Percentiles rank a stretch among this genome's conserved stretches.
Evolutionary conservation across 805 yeast species (phyloP).

Genomic region (Sugiyamaella qingdaonensis): DNA sequence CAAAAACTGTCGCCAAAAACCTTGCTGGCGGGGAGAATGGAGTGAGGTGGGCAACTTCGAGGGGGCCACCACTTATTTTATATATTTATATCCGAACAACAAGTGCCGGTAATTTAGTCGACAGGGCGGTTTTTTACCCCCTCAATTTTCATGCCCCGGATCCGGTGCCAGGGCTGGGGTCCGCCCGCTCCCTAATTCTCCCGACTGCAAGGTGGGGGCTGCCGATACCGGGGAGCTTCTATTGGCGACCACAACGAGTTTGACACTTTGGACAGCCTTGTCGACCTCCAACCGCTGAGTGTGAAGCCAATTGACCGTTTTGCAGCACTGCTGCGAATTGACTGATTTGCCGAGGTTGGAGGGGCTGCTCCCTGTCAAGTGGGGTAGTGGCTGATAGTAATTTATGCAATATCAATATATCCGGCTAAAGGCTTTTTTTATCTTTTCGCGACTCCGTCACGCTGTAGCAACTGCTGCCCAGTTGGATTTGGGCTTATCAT

Average conservation of each 20-base stretch:
- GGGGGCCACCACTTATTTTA: too few species aligned
- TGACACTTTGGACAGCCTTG: neutral
- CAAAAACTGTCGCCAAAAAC: neutral
- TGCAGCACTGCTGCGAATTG: neutral
- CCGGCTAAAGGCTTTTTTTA: too few species aligned
- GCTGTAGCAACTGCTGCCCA: too few species aligned
- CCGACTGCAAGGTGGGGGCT: neutral
- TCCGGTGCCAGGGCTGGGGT: slow-evolving; percentile 1
- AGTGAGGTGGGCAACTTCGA: too few species aligned
- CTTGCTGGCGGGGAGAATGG: too few species aligned
- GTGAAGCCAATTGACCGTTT: neutral
- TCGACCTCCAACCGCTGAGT: neutral
- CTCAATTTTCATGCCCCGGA: slow-evolving; percentile 2
- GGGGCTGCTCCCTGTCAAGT: too few species aligned
- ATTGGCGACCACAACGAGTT: too few species aligned
- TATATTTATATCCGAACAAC: too few species aligned
- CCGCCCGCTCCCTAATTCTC: neutral
- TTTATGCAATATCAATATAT: too few species aligned
- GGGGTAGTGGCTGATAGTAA: too few species aligned
- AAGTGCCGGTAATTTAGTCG: slow-evolving; percentile 1
- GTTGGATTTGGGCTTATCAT: too few species aligned
- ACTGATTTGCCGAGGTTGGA: neutral
- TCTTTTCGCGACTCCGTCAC: too few species aligned
- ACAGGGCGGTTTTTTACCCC: neutral
- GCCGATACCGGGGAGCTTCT: neutral